Conservation (phyloP, 176 grass and related monocot genomes). For the Zea luxurians region DNA sequence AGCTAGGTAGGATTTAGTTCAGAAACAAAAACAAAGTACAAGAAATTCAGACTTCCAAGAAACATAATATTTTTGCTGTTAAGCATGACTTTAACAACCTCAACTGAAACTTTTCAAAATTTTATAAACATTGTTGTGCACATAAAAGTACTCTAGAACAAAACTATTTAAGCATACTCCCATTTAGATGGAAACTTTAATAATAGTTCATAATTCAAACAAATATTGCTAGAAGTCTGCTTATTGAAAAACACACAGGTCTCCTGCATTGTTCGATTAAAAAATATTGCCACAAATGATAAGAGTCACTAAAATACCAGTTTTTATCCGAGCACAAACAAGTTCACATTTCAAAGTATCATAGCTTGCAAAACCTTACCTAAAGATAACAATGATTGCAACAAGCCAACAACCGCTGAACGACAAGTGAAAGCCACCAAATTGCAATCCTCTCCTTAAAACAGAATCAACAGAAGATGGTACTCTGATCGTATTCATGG, state of each 20-base stretch:
- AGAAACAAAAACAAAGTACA: too few relatives aligned
- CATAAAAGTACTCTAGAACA: background rate
- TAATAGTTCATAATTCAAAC: background rate
- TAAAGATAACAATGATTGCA: background rate
- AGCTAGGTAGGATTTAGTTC: too few relatives aligned
- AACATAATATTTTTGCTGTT: too few relatives aligned
- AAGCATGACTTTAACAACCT: background rate
- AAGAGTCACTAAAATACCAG: background rate
- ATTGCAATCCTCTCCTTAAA: background rate
- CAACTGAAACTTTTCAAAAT: background rate
- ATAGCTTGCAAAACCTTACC: background rate
- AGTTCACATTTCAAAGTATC: slow-evolving; percentile 3
- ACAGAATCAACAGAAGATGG: background rate
- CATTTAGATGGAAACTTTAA: slow-evolving; percentile 2
- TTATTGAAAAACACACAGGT: background rate
- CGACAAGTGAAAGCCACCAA: background rate
- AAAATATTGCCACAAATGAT: background rate
- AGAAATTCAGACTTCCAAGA: too few relatives aligned
- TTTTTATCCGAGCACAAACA: background rate
- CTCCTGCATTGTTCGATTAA: too few relatives aligned
- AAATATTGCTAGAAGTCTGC: background rate
- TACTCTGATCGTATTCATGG: too few relatives aligned
- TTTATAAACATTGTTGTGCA: background rate
- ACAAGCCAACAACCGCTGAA: background rate
- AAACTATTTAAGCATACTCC: background rate